Percentiles rank a stretch among this genome's conserved stretches.
phyloP scores from a whole-genome alignment of 441 rosid species.

The Populus hybrid region DNA sequence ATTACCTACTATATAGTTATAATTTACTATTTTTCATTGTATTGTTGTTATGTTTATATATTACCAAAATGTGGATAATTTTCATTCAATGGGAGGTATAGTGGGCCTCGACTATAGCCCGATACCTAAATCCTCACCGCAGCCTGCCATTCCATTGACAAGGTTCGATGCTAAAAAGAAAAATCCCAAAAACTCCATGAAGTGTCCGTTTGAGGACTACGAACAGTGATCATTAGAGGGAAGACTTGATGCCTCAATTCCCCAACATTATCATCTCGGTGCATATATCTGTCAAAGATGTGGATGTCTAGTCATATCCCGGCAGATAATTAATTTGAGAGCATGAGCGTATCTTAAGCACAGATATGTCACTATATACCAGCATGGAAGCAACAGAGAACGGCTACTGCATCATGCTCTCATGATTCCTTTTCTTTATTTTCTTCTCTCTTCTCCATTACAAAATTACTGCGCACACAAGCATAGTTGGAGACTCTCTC shows the following conservation, averaged over 20 bases:
- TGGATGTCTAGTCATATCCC: conserved; percentile 14
- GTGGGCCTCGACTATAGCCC: neutral
- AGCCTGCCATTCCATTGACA: neutral
- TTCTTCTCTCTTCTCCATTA: neutral
- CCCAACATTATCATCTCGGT: neutral
- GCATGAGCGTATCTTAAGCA: neutral
- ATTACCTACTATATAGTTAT: too few relatives aligned
- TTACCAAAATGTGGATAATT: neutral
- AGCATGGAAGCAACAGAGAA: neutral
- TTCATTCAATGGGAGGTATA: neutral
- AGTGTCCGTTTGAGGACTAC: neutral
- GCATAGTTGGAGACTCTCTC: conserved; percentile 5
- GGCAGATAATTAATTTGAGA: conserved; percentile 1
- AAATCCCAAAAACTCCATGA: neutral
- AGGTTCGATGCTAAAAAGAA: too few relatives aligned
- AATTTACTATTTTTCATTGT: too few relatives aligned
- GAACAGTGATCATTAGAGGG: conserved; percentile 6
- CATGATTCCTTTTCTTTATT: conserved; percentile 8
- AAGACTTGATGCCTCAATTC: neutral
- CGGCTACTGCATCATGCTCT: neutral
- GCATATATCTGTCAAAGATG: conserved; percentile 8
- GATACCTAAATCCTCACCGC: neutral
- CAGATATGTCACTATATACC: neutral
- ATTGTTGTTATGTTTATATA: neutral
- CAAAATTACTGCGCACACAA: neutral